Evolutionary conservation across 768 basidiomycete genomes (phyloP).

Genomic region (Termitomyces sp.): DNA sequence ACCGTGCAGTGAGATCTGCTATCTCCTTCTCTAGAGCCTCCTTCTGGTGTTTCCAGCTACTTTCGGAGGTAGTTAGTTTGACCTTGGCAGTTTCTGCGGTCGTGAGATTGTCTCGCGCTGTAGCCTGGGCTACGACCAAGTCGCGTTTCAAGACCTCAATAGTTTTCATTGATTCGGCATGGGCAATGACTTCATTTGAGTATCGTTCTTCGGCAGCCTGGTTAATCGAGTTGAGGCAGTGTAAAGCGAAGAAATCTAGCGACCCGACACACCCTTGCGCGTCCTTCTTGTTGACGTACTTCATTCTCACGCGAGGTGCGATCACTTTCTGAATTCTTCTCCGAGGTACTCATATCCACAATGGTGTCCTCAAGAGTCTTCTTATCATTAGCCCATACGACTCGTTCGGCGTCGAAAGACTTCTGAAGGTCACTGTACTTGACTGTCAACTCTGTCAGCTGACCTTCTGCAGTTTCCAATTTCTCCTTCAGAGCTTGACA

Average conservation of each 20-base stretch:
- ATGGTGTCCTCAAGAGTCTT: slow-evolving; percentile 79
- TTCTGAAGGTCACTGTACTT: slow-evolving; percentile 57
- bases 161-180: slow-evolving; percentile 78
- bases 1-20: slow-evolving; percentile 66
- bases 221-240: neutral
- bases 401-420: slow-evolving; percentile 62
- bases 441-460: slow-evolving; percentile 40
- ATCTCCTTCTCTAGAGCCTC: slow-evolving; percentile 76
- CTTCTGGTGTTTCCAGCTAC: slow-evolving; percentile 78
- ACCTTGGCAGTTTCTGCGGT: slow-evolving; percentile 70
- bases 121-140: slow-evolving; percentile 42
- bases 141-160: slow-evolving; percentile 62
- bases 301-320: slow-evolving; percentile 59
- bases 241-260: neutral
- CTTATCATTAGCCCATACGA: slow-evolving; percentile 73
- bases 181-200: slow-evolving; percentile 73
- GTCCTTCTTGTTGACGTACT: slow-evolving; percentile 60
- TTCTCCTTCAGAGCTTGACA: slow-evolving; percentile 57
- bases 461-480: slow-evolving; percentile 46
- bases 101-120: slow-evolving; percentile 52
- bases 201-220: slow-evolving; percentile 79
- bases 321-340: slow-evolving; percentile 59
- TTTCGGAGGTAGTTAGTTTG: slow-evolving; percentile 65
- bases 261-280: slow-evolving; percentile 48
- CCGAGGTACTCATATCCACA: slow-evolving; percentile 71